Evolutionary conservation across 1,139 yeast genomes (phyloP).

Genomic region (Trichomonascaceae sp.): DNA sequence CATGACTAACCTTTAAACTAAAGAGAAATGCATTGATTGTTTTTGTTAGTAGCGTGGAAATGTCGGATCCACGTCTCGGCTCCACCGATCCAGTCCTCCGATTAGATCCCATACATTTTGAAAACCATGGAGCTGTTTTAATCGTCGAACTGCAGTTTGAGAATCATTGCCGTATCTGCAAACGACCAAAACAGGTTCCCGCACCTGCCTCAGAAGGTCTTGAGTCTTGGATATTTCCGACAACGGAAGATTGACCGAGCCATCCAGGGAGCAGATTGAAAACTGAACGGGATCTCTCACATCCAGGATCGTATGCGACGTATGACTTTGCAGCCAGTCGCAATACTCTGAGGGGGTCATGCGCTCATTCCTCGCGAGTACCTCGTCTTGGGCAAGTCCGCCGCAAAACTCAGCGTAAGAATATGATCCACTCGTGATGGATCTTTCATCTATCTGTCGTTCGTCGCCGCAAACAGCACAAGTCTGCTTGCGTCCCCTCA

Average conservation of each 20-base stretch:
- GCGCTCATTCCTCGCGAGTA: neutral
- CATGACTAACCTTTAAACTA: constrained; percentile 1
- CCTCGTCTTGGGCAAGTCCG: constrained; percentile 26
- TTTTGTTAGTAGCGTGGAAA: constrained; percentile 52
- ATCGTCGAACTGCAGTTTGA: constrained; percentile 51
- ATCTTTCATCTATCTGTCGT: constrained; percentile 32
- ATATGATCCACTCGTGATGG: constrained; percentile 35
- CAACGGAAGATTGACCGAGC: constrained; percentile 7
- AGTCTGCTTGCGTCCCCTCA: constrained; percentile 51
- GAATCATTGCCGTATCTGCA: constrained; percentile 93
- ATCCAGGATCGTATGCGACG: constrained; percentile 40
- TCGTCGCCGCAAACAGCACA: constrained; percentile 57
- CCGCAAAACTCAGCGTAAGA: constrained; percentile 75
- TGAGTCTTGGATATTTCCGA: constrained; percentile 3
- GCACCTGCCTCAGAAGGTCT: neutral
- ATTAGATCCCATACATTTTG: constrained; percentile 44
- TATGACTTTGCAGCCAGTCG: neutral
- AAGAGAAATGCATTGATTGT: constrained; percentile 1
- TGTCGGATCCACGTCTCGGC: constrained; percentile 41
- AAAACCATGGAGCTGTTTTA: constrained; percentile 39
- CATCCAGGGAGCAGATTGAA: constrained; percentile 46
- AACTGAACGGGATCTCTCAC: constrained; percentile 76
- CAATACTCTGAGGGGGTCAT: neutral
- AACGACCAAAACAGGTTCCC: constrained; percentile 32
- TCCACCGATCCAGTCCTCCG: constrained; percentile 74